Base-by-base conservation (phyloP, 169 alveolate species). In the Plasmodium vinckei region DNA sequence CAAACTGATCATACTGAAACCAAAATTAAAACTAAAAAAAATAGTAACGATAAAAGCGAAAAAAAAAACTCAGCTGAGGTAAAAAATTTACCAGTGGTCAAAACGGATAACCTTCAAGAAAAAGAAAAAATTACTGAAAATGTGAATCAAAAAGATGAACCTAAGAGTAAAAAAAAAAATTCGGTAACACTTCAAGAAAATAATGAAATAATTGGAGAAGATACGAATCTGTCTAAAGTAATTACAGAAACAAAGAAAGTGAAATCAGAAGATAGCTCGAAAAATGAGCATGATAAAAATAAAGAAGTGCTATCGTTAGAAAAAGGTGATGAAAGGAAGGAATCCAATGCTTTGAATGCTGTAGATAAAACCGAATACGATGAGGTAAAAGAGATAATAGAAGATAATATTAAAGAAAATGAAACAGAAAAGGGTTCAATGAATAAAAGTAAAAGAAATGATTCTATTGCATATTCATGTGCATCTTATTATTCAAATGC, bases 401-500 rank as follows among this genome's bases (percentile, higher is more conserved):
- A 68, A 47, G 69, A 64, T 21, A 77, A 64, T 23, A 10, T 21
- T 19, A 13, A 13, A 12, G 64, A 54, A 27, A 27, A 56, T 15
- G 12, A 51, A 9, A 42, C 23, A 15, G 77, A 57, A 19, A 68
- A 60, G 27, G 60, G 44, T 12, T 27, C 42, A 65, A 33, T 19
- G 65, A 77, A 77, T 63, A 46, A 21, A 25, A 44, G 59, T 33
- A 61, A 47, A 73, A 63, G 65, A 51, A 53, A 77, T n/a, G 51
- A 49, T 69, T 42, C 77, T 57, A n/a, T 77, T 51, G 23, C 88
- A 27, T 13, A 64, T 21, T 77, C 88, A 6, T 33, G 65, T 69
- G 42, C 57, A 46, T 73, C 87, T 25, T 51, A 77, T 46, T 65
- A 63, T 68, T 57, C 77, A n/a, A 67, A 63, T 63, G 59, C 27